Evolutionary conservation across 2,329 filamentous ascomycete species (phyloP), one percentile per base, ranked within the genome.

Genomic region (Penicillium sp.): DNA sequence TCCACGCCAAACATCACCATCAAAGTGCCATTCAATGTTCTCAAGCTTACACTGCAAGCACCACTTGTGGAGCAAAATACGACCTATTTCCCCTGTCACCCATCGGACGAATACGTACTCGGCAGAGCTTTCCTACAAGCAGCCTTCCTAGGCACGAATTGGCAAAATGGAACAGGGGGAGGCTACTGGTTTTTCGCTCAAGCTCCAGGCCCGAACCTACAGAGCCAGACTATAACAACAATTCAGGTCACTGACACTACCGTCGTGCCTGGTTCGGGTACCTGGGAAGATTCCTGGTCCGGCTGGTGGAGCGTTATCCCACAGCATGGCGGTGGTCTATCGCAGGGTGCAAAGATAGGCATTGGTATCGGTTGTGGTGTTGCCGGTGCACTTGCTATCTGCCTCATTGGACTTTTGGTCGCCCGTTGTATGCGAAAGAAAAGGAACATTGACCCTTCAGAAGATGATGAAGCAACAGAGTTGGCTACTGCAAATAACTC

Each of bases 121-220:
- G 64, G 64, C 22, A 59, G 65, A 13, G 62, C 65, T 4, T 67
- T 67, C 27, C 57, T 67, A n/a, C 65, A 68, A 33, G 63, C 65
- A n/a, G 62, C 65, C 33, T 66, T 68, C 19, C n/a, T 66, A 31
- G 63, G 58, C 19, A 49, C 56, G 29, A 65, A 68, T 24, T 54
- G 44, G 44, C 14, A 13, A 10, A 31, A 39, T 13, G 44, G 31
- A 49, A 33, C 29, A 63, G 62, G 59, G 19, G 42, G 16, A 26
- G 54, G 57, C 3, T 56, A 56, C 11, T 63, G 61, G 58, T 67
- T 56, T 27, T 45, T 67, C 19, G 63, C 63, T 10, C 65, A 68
- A 54, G 65, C 65, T 13, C 65, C 65, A 10, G 65, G 54, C 11
- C 60, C 58, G 1, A 51, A 22, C n/a, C 13, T 48, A 22, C 10